Evolutionary conservation across 1,284 basidiomycete genomes (phyloP), one percentile per base, ranked within the genome.

Genomic region (Inonotus hispidus): DNA sequence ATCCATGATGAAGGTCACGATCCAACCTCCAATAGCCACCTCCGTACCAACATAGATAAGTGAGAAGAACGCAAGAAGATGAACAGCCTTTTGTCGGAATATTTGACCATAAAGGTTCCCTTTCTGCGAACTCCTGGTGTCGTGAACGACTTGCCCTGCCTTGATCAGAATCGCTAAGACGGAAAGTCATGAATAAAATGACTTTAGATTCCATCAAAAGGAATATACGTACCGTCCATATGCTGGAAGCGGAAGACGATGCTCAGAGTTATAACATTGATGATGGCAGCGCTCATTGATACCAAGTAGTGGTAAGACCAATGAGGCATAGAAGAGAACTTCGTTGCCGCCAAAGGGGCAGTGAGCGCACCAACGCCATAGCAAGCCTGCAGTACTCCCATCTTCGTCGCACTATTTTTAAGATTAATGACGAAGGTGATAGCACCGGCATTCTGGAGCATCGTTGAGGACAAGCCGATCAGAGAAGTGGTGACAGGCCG

Each of bases 1-100:
- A 25, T 77, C 67, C 39, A 79, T 78, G 49, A 85, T 79, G 65
- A 79, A 85, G 0, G 83, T 84, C 3, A 84, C 84, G 52, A 85
- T 84, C 83, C 83, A 85, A 3, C 82, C 82, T 65, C 84, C 85
- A 53, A 85, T 78, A 0, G 84, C 85, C 1, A 87, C 85, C 66
- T 88, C 85, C 0, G 83, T 77, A 3, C 86, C 86, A 46, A 88
- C 84, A 67, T 88, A 88, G 11, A 88, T 79, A n/a, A 86, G 73
- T 25, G 82, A 75, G 68, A 84, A 89, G 57, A 84, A 72, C 0
- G 85, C 82, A 14, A 88, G 71, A 32, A 81, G 70, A 65, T 87
- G 83, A 0, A 88, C 82, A 3, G 77, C 74, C 55, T 74, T 77
- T 32, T 79, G 73, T n/a, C 74, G 69, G 59, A 88, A 64, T 41